Evolutionary conservation across 108 stramenopile species (phyloP).

Genomic region (Licmophora abbreviata): DNA sequence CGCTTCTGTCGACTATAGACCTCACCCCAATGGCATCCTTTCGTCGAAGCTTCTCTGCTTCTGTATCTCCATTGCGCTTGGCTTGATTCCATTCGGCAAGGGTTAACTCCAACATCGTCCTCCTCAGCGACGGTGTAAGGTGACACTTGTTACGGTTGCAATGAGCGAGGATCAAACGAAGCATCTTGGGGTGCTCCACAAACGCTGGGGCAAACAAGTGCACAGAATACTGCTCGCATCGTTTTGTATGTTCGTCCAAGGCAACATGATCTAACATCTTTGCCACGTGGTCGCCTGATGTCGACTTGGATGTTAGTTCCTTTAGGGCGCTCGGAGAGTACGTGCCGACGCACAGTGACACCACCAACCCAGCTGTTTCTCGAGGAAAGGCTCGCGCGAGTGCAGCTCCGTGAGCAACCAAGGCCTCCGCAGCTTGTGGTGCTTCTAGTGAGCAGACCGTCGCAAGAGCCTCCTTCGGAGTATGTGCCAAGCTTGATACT

Average conservation of each 20-base stretch:
- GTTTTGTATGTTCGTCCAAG: slow-evolving; percentile 13
- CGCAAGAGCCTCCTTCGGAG: slow-evolving; percentile 70
- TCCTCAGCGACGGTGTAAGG: slow-evolving; percentile 60
- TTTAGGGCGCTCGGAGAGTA: slow-evolving; percentile 39
- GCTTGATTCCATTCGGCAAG: slow-evolving; percentile 79
- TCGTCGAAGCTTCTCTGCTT: slow-evolving; percentile 56
- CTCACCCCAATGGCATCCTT: slow-evolving; percentile 70
- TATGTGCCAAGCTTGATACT: slow-evolving; percentile 36
- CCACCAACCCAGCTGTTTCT: slow-evolving; percentile 77
- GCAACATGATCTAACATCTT: slow-evolving; percentile 24
- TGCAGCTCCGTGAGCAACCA: slow-evolving; percentile 55
- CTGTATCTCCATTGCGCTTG: slow-evolving; percentile 62
- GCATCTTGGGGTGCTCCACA: slow-evolving; percentile 70
- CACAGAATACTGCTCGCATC: slow-evolving; percentile 66
- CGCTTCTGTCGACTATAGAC: slow-evolving; percentile 20
- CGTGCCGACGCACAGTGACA: slow-evolving; percentile 76
- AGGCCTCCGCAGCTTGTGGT: slow-evolving; percentile 63
- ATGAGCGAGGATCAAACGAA: slow-evolving; percentile 75
- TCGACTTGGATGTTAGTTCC: not conserved
- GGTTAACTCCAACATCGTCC: slow-evolving; percentile 73
- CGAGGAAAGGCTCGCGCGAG: slow-evolving; percentile 65
- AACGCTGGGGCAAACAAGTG: slow-evolving; percentile 74
- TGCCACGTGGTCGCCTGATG: not conserved
- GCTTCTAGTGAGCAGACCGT: slow-evolving; percentile 74
- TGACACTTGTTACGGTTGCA: slow-evolving; percentile 69